phyloP scores from a whole-genome alignment of 352 stramenopile species.

The Globisporangium parvum region DNA sequence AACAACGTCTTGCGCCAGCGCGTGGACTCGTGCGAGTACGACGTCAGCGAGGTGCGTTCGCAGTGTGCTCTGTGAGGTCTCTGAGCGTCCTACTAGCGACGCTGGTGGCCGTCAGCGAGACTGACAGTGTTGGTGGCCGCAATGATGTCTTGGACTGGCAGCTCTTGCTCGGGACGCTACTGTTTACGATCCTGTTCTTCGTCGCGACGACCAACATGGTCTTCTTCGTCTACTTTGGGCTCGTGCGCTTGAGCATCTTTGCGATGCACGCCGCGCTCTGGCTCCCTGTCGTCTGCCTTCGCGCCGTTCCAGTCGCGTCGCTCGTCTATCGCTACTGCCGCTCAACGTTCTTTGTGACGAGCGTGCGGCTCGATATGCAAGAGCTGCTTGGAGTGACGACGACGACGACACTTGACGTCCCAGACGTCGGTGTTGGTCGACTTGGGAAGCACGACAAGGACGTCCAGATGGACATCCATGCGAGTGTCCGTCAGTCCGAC shows the following conservation, averaged over 20 bases:
- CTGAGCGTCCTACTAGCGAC: neutral
- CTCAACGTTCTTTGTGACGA: constrained; percentile 30
- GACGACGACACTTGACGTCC: constrained; percentile 5
- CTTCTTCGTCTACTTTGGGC: constrained; percentile 91
- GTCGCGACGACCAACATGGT: constrained; percentile 92
- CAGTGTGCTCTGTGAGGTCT: neutral
- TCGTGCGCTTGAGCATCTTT: constrained; percentile 56
- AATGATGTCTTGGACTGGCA: constrained; percentile 11
- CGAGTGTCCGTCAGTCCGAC: neutral
- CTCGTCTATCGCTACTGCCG: constrained; percentile 32
- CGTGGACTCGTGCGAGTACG: constrained; percentile 93
- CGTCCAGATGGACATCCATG: constrained; percentile 7
- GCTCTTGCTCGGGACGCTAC: constrained; percentile 89
- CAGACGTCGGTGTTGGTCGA: constrained; percentile 7
- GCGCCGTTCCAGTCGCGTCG: constrained; percentile 39
- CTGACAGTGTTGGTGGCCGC: too few relatives aligned
- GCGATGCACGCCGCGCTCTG: constrained; percentile 32
- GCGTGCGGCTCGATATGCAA: constrained; percentile 17
- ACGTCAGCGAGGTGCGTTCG: constrained; percentile 71
- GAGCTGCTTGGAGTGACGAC: constrained; percentile 9
- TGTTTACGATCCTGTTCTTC: constrained; percentile 92
- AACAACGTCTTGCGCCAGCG: constrained; percentile 89
- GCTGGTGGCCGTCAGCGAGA: neutral
- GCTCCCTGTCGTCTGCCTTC: constrained; percentile 46
- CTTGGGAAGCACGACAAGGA: neutral